These are phyloP conservation scores for Dactylonectria estremocensis DNA, from an alignment of 2,329 filamentous ascomycete genomes.

Conservation along the genomic window DNA sequence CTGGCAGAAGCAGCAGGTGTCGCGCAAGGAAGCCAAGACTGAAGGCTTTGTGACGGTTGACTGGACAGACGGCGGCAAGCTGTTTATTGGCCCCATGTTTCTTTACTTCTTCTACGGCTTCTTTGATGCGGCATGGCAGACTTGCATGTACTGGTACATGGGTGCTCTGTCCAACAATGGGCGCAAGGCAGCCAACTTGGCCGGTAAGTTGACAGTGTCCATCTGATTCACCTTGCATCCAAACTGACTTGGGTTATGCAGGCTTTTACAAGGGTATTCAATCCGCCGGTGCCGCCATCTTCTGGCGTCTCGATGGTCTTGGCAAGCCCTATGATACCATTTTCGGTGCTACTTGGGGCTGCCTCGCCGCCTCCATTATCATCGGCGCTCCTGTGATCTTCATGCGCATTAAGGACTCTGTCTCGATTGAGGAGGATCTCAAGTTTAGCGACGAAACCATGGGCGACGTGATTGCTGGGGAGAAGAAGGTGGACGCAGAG, in stretches of 20 bases:
- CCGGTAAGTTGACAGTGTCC: conserved; percentile 38
- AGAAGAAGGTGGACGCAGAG: conserved; percentile 40
- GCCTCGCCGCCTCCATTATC: conserved; percentile 79
- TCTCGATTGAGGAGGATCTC: conserved; percentile 84
- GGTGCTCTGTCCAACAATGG: conserved; percentile 91
- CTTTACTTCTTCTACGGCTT: conserved; percentile 81
- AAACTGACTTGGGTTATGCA: conserved; percentile 48
- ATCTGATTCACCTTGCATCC: background rate
- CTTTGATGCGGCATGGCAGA: conserved; percentile 78
- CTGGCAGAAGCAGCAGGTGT: conserved; percentile 73
- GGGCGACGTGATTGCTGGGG: conserved; percentile 71
- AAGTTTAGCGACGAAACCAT: conserved; percentile 88
- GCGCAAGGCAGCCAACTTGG: conserved; percentile 90
- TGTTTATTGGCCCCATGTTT: conserved; percentile 75
- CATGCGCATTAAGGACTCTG: conserved; percentile 82
- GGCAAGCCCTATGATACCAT: conserved; percentile 74
- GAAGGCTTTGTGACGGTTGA: conserved; percentile 57
- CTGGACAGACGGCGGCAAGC: conserved; percentile 59
- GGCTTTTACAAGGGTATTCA: conserved; percentile 80
- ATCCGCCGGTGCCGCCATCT: conserved; percentile 48
- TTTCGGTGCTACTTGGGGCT: conserved; percentile 80
- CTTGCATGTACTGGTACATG: conserved; percentile 74
- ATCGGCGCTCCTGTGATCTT: conserved; percentile 85
- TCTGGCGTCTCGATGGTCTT: conserved; percentile 48
- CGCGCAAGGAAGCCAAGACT: conserved; percentile 57